A percentile compares a stretch with the other conserved stretches of the same genome.
These are phyloP conservation scores for Pseudopyrenochaeta lycopersici DNA, from an alignment of 2,329 filamentous ascomycete species.

Conservation along the genomic window DNA sequence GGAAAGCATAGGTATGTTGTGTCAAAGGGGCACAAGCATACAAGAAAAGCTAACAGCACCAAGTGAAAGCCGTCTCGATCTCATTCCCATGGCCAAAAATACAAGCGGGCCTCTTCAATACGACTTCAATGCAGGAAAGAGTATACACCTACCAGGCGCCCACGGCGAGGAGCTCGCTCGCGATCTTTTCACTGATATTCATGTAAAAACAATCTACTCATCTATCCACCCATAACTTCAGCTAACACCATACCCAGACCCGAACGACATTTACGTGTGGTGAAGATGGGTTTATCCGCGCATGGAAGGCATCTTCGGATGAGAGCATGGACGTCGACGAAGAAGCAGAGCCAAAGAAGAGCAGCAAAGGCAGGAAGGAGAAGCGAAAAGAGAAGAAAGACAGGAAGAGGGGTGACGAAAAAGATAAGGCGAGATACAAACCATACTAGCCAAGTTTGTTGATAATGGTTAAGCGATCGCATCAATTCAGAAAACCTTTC, in stretches of 20 bases:
- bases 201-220: slow-evolving; percentile 30
- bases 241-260: slow-evolving; percentile 27
- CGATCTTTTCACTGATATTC: slow-evolving; percentile 53
- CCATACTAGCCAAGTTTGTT: slow-evolving; percentile 41
- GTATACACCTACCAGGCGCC: slow-evolving; percentile 48
- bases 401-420: slow-evolving; percentile 36
- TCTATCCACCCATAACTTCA: neutral
- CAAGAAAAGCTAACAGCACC: slow-evolving; percentile 2
- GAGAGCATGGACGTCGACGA: slow-evolving; percentile 40
- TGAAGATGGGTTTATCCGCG: slow-evolving; percentile 58
- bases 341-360: slow-evolving; percentile 23
- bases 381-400: slow-evolving; percentile 46
- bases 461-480: neutral
- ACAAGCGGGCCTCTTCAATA: slow-evolving; percentile 38
- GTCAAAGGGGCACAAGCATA: too few relatives aligned
- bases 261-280: slow-evolving; percentile 56
- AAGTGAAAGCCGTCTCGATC: slow-evolving; percentile 38
- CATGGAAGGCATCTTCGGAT: slow-evolving; percentile 48
- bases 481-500: too few relatives aligned
- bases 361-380: slow-evolving; percentile 40
- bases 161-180: slow-evolving; percentile 60
- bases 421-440: slow-evolving; percentile 49
- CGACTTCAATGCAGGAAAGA: slow-evolving; percentile 32
- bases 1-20: slow-evolving; percentile 75
- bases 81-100: slow-evolving; percentile 42